Evolutionary conservation across 257 asterid species (phyloP), one percentile per base, ranked within the genome.

Genomic region (Solanum clarkiae): DNA sequence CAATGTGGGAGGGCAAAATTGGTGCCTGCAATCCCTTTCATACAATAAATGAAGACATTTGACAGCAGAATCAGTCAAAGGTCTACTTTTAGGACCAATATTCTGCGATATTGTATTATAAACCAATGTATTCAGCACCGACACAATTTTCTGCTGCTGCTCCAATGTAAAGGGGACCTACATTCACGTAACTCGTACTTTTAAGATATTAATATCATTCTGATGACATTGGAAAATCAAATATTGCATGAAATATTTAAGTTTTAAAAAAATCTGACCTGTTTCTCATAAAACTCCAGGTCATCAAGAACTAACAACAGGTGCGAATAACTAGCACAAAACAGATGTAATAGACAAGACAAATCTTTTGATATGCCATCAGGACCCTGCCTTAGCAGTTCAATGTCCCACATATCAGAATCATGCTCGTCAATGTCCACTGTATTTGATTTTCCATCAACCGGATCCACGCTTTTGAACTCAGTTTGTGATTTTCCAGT

Each of bases 21-120:
- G 92, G 89, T 91, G 97, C 92, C 99, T 89, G 88, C 98, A 95
- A 87, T 96, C 96, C 91, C 99, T 93, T 93, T 96, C 98, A 84
- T 94, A 95, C 54, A 96, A 88, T 88, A 96, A 89, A 91, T 96
- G 98, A 90, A 96, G 94, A 92, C 98, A 96, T 84, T 93, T 92
- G 86, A 95, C 87, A 49, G 99, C 94, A 92, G 95, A 92, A 88
- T 92, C 96, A 88, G 91, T 88, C 69, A 95, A 90, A 90, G 91
- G 89, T 88, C 87, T 91, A 85, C 88, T 85, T 84, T 53, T 92
- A 72, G 87, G 88, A 84, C 89, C 88, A 84, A 83, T 86, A 86
- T 89, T 85, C 32, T 86, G 90, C 40, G 95, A 90, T 57, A 95
- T 88, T 86, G 98, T 92, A 91, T 90, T 92, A 86, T 95, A 96